Evolutionary conservation across 2,329 filamentous ascomycete species (phyloP).

Genomic region (Fusarium nygamai): DNA sequence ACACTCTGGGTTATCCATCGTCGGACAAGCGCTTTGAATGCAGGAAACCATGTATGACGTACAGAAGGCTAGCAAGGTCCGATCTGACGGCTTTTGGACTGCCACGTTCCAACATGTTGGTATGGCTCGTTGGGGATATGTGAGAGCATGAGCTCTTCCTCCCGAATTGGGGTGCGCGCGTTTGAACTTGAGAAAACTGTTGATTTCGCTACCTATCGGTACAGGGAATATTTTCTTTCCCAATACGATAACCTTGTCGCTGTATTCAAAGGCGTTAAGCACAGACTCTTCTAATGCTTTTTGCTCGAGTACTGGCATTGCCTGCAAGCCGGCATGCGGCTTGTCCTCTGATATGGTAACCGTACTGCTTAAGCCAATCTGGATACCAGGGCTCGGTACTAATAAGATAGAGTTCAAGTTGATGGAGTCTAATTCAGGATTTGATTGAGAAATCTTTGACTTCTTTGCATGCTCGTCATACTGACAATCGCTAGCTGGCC

Average conservation of each 20-base stretch:
- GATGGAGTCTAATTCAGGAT: background rate
- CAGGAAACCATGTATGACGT: background rate
- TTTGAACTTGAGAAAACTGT: slow-evolving; percentile 13
- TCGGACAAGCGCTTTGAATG: background rate
- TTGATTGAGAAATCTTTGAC: background rate
- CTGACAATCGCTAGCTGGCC: background rate
- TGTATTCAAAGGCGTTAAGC: background rate
- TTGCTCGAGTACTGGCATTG: background rate
- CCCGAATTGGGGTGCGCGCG: background rate
- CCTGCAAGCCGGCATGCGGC: background rate
- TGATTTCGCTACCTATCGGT: slow-evolving; percentile 10
- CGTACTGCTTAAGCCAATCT: background rate
- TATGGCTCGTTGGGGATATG: background rate
- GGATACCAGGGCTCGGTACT: background rate
- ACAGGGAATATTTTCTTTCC: slow-evolving; percentile 3
- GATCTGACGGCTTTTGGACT: slow-evolving; percentile 6
- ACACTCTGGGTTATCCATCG: background rate
- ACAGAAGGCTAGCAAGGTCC: slow-evolving; percentile 5
- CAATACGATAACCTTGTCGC: background rate
- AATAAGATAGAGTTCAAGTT: background rate
- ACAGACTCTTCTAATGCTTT: background rate
- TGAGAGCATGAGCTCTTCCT: background rate
- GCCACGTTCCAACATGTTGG: background rate
- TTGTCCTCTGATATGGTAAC: background rate
- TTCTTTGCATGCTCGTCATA: background rate